A percentile compares a stretch with the other conserved stretches of the same genome.
These are phyloP conservation scores for Kwoniella bestiolae DNA, from an alignment of 768 basidiomycete genomes.

Conservation along the genomic window DNA sequence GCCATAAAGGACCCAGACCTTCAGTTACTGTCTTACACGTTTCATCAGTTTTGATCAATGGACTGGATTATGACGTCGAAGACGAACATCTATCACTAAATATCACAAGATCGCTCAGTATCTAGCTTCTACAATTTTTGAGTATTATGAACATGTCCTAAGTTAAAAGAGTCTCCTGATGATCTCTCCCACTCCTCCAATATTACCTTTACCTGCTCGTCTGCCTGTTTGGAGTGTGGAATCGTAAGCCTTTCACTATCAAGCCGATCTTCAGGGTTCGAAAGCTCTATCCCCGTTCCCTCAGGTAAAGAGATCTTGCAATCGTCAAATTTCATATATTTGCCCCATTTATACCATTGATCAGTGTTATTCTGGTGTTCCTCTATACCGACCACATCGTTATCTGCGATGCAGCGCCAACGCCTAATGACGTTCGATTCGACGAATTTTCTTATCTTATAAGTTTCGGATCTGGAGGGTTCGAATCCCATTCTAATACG, in stretches of 20 bases:
- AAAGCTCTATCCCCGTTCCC: neutral
- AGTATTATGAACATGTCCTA: no score
- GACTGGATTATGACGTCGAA: no score
- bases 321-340: neutral
- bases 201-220: neutral
- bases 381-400: neutral
- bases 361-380: neutral
- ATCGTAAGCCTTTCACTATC: neutral
- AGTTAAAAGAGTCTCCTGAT: neutral
- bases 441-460: neutral
- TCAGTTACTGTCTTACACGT: no score
- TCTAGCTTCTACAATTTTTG: no score
- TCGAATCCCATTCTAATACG: neutral
- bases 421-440: neutral
- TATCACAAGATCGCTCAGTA: no score
- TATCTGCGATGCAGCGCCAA: neutral
- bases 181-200: neutral
- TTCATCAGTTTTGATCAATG: no score
- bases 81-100: no score
- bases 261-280: neutral
- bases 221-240: neutral
- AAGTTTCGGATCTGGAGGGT: neutral
- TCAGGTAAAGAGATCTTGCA: neutral
- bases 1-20: no score
- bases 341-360: neutral